These are phyloP conservation scores for Mycena galopus DNA, from an alignment of 768 basidiomycete species.

Conservation along the genomic window DNA sequence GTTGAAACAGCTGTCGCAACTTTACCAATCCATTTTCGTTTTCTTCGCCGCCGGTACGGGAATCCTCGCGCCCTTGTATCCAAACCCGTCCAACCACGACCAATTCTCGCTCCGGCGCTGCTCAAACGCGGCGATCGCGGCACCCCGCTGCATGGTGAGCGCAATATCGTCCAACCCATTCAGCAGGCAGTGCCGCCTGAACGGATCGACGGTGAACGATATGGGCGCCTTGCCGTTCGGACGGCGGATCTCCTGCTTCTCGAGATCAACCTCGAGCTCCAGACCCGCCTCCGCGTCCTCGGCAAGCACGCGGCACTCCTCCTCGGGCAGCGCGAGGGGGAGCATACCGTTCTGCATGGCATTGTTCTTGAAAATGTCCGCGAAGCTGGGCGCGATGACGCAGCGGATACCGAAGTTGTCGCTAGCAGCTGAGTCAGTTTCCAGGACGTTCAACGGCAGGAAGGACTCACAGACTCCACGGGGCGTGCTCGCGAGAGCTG, in stretches of 20 bases:
- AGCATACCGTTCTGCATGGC: constrained; percentile 96
- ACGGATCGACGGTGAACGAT: constrained; percentile 86
- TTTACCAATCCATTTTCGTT: constrained; percentile 80
- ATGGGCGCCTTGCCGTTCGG: constrained; percentile 79
- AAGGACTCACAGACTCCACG: constrained; percentile 82
- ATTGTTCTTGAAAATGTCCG: constrained; percentile 92
- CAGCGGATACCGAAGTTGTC: constrained; percentile 93
- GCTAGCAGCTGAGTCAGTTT: constrained; percentile 48
- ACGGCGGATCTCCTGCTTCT: constrained; percentile 83
- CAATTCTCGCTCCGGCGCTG: constrained; percentile 78
- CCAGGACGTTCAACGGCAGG: constrained; percentile 9
- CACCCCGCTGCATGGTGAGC: constrained; percentile 87
- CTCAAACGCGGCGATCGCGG: constrained; percentile 86
- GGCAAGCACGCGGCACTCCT: constrained; percentile 78
- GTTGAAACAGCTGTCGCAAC: background rate
- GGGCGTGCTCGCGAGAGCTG: constrained; percentile 91
- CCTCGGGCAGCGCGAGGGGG: constrained; percentile 77
- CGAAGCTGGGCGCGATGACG: constrained; percentile 90
- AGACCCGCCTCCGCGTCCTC: constrained; percentile 82
- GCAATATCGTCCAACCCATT: constrained; percentile 98
- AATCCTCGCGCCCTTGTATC: constrained; percentile 86
- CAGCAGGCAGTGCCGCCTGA: constrained; percentile 93
- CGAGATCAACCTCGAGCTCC: constrained; percentile 88
- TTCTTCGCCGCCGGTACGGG: constrained; percentile 60
- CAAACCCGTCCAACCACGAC: constrained; percentile 98